Evolutionary conservation across 352 stramenopile genomes (phyloP).

Genomic region (Globisporangium cystogenes): DNA sequence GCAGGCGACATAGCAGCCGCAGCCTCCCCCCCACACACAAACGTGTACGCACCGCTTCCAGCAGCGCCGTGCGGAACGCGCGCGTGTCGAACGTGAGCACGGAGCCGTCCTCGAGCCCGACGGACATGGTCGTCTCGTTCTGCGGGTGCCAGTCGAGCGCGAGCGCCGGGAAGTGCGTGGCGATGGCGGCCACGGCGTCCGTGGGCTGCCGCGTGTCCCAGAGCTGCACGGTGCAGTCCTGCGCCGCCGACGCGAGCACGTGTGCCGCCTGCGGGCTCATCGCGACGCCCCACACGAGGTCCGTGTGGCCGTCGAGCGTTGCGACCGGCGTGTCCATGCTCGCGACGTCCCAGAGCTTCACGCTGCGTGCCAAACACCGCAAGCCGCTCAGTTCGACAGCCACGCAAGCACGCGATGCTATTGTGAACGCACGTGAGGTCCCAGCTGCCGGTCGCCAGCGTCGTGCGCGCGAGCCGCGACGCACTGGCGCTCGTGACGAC

Average conservation of each 20-base stretch:
- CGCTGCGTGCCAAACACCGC: slow-evolving; percentile 15
- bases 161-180: slow-evolving; percentile 37
- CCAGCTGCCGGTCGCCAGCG: slow-evolving; percentile 56
- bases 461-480: slow-evolving; percentile 36
- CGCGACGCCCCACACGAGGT: slow-evolving; percentile 68
- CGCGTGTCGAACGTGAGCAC: slow-evolving; percentile 69
- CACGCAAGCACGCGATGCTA: too few relatives aligned
- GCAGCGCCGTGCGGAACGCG: slow-evolving; percentile 34
- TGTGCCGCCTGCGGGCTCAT: slow-evolving; percentile 36
- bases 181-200: slow-evolving; percentile 28
- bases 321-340: slow-evolving; percentile 38
- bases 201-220: slow-evolving; percentile 65
- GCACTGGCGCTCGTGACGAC: slow-evolving; percentile 49
- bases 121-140: slow-evolving; percentile 43
- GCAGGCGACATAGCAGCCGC: too few relatives aligned
- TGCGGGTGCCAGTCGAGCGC: slow-evolving; percentile 69
- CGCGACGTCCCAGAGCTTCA: slow-evolving; percentile 73
- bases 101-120: slow-evolving; percentile 58
- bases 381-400: background rate
- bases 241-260: slow-evolving; percentile 49
- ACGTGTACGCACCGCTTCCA: slow-evolving; percentile 25
- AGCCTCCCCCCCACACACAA: too few relatives aligned
- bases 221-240: slow-evolving; percentile 65
- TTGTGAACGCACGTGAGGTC: slow-evolving; percentile 47
- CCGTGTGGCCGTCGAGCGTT: slow-evolving; percentile 58